Base-by-base conservation (phyloP, 179 eudicot species). In the Silene noctiflora region DNA sequence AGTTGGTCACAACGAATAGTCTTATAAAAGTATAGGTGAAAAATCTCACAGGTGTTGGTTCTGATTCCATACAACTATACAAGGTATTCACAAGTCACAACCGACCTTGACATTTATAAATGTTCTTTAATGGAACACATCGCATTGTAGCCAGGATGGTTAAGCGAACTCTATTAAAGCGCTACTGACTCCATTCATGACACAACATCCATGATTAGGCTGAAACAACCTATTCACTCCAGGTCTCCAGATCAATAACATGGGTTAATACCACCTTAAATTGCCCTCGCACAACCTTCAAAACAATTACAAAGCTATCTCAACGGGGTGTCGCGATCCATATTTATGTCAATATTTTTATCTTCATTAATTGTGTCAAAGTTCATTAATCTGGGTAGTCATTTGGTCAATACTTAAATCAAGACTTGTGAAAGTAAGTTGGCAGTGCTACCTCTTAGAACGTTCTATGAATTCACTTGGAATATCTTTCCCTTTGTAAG, bases 391-490 rank as follows among this genome's bases (percentile, higher is more conserved):
- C 17, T 65, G 20, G 22, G n/a, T n/a, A 31, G 35, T 35, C 35
- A 17, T 33, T 10, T 19, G 22, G 35, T 33, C 21, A 12, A 35
- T 31, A 4, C 20, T 19, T 48, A 6, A 42, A 42, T 21, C 29
- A 35, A 44, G 17, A 42, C 69, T 31, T 22, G 13, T 25, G 14
- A 25, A 25, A 17, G 4, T 25, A 21, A 19, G 66, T 21, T 62
- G 13, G 25, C 8, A 51, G 58, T 14, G 58, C 58, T 53, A 72
- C 75, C 75, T 72, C 29, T 72, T 75, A 19, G 82, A 78, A 51
- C 82, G 84, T 16, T 20, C 64, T 66, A 82, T 66, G 70, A 82
- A 82, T 67, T 82, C 84, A 66, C 17, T 75, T 46, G 84, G 70
- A 9, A 82, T 76, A 72, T 82, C 82, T 33, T 75, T 82, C 35